Evolutionary conservation across 345 rosid species (phyloP).

Genomic region (Draba incana): DNA sequence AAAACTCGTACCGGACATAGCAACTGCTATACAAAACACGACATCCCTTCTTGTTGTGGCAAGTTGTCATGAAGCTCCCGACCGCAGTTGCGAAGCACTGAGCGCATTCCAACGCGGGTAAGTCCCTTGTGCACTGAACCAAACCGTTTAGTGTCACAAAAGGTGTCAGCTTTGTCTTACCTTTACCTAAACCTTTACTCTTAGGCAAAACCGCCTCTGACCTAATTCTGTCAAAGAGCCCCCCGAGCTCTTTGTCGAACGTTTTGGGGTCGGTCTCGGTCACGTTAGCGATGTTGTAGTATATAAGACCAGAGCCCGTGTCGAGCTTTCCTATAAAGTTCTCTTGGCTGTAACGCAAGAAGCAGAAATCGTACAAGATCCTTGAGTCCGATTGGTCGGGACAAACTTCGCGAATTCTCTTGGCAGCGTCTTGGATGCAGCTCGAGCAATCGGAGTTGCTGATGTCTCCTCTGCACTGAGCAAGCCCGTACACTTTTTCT

Average conservation of each 20-base stretch:
- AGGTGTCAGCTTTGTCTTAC: conserved; percentile 51
- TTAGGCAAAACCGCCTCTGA: conserved; percentile 54
- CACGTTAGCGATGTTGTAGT: conserved; percentile 57
- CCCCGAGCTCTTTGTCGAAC: conserved; percentile 57
- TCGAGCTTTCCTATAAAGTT: conserved; percentile 60
- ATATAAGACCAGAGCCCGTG: conserved; percentile 52
- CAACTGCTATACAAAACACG: conserved; percentile 72
- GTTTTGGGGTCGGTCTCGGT: conserved; percentile 49
- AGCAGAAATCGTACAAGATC: conserved; percentile 74
- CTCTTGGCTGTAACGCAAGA: conserved; percentile 53
- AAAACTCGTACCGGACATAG: conserved; percentile 72
- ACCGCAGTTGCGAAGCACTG: conserved; percentile 76
- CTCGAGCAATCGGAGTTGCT: conserved; percentile 52
- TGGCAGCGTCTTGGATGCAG: conserved; percentile 68
- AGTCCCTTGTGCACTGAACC: conserved; percentile 75
- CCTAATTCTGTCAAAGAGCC: conserved; percentile 50
- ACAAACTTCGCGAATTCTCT: conserved; percentile 57
- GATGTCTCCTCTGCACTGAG: conserved; percentile 82
- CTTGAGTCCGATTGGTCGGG: conserved; percentile 61
- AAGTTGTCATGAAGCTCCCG: conserved; percentile 52
- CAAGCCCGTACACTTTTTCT: conserved; percentile 65
- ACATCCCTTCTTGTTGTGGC: conserved; percentile 62
- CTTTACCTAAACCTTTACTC: conserved; percentile 68
- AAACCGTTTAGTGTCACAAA: conserved; percentile 64
- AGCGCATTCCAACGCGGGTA: conserved; percentile 57